phyloP scores from a whole-genome alignment of 2,329 filamentous ascomycete genomes.

The Bimuria novae-zelandiae region DNA sequence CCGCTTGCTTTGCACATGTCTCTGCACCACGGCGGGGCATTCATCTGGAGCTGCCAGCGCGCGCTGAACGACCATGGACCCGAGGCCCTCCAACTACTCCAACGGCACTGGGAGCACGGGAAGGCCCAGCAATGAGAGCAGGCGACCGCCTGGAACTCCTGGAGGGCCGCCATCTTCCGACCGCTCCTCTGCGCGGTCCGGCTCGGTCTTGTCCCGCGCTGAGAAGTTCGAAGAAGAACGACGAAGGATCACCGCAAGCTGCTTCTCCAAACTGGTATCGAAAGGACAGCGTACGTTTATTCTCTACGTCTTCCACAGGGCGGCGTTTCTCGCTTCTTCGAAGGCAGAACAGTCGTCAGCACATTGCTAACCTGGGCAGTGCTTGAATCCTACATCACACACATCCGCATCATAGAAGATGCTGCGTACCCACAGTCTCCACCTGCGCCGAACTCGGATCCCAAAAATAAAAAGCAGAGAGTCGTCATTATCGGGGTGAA shows the following conservation, averaged over 20 bases:
- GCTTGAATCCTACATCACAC: conserved; percentile 95
- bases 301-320: not conserved
- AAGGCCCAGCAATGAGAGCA: conserved; percentile 26
- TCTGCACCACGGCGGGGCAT: too few relatives aligned
- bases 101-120: conserved; percentile 31
- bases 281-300: conserved; percentile 77
- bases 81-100: conserved; percentile 35
- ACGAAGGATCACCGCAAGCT: conserved; percentile 89
- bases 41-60: not conserved
- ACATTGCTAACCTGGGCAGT: conserved; percentile 53
- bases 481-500: conserved; percentile 92
- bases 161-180: conserved; percentile 32
- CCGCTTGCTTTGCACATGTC: conserved; percentile 2
- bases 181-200: conserved; percentile 27
- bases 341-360: not conserved
- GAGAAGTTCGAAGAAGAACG: conserved; percentile 98
- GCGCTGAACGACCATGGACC: conserved; percentile 33
- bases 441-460: conserved; percentile 75
- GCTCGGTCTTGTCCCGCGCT: conserved; percentile 57
- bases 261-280: conserved; percentile 86
- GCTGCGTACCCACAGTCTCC: conserved; percentile 80
- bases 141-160: conserved; percentile 33
- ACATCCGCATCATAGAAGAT: conserved; percentile 90
- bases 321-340: not conserved
- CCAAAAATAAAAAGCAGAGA: conserved; percentile 81